Conservation (phyloP, 257 asterid species). For the Buddleja alternifolia region DNA sequence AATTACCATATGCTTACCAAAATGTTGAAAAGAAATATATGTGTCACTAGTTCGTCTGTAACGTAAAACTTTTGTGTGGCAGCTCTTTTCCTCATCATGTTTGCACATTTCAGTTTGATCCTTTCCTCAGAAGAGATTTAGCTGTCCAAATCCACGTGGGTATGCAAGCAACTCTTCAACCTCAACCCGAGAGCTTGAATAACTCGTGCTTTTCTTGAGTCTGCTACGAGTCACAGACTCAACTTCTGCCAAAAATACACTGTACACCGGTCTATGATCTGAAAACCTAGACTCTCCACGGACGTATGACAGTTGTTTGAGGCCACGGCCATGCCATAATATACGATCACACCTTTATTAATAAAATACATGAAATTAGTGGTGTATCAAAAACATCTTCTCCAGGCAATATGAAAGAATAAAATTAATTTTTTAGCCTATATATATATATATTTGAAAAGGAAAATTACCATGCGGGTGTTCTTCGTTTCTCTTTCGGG, state of each 20-base stretch:
- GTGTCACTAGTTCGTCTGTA: slow-evolving; percentile 20
- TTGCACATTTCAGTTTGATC: slow-evolving; percentile 7
- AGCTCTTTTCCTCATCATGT: not conserved
- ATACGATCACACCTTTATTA: slow-evolving; percentile 90
- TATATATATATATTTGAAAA: not conserved
- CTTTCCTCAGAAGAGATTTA: slow-evolving; percentile 34
- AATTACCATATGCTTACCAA: slow-evolving; percentile 16
- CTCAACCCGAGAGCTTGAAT: slow-evolving; percentile 69
- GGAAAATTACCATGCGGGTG: slow-evolving; percentile 85
- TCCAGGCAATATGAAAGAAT: no score
- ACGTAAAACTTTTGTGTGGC: not conserved
- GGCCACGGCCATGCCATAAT: slow-evolving; percentile 81
- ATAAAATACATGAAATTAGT: slow-evolving; percentile 4
- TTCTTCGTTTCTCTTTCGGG: slow-evolving; percentile 80
- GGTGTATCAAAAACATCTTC: not conserved
- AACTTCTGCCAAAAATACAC: slow-evolving; percentile 74
- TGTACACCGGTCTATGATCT: slow-evolving; percentile 85
- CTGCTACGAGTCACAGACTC: slow-evolving; percentile 59
- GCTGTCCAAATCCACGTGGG: slow-evolving; percentile 45
- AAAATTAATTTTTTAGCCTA: not conserved
- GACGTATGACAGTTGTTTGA: slow-evolving; percentile 77
- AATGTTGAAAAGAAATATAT: not conserved
- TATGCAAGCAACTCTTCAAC: slow-evolving; percentile 77
- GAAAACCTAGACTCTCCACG: slow-evolving; percentile 93
- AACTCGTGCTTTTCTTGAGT: slow-evolving; percentile 58